These are phyloP conservation scores for Raddia distichophylla DNA, from an alignment of 176 grass and related monocot species.

Conservation along the genomic window DNA sequence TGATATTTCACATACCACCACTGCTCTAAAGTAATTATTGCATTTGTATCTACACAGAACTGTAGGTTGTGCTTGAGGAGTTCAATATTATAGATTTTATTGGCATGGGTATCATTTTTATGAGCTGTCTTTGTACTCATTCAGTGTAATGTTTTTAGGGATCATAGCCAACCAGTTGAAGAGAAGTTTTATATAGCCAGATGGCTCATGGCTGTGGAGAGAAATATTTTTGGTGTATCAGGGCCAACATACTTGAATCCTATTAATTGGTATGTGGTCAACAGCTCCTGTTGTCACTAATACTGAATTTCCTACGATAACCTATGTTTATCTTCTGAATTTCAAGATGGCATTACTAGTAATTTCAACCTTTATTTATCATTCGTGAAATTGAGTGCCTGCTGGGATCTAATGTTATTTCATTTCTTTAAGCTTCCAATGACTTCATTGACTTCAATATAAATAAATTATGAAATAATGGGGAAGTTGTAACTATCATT, in stretches of 20 bases:
- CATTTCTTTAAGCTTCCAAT: not conserved
- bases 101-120: not conserved
- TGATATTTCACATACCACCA: not conserved
- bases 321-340: not conserved
- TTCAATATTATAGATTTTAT: not conserved
- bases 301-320: slow-evolving; percentile 7
- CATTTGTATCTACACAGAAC: not conserved
- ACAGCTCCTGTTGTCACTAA: not conserved
- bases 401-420: not conserved
- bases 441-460: not conserved
- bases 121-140: too few relatives aligned
- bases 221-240: slow-evolving; percentile 68
- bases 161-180: slow-evolving; percentile 19
- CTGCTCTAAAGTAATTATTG: not conserved
- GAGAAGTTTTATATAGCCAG: slow-evolving; percentile 22
- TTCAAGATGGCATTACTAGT: not conserved
- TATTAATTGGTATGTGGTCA: slow-evolving; percentile 72
- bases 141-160: slow-evolving; percentile 36
- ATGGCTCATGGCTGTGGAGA: slow-evolving; percentile 91
- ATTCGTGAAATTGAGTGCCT: not conserved
- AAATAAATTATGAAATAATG: slow-evolving; percentile 9
- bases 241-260: slow-evolving; percentile 75
- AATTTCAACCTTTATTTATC: not conserved
- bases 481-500: not conserved
- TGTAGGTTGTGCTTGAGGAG: not conserved